Conservation (phyloP, 2,329 filamentous ascomycete genomes). For the Cladosporium phlei region DNA sequence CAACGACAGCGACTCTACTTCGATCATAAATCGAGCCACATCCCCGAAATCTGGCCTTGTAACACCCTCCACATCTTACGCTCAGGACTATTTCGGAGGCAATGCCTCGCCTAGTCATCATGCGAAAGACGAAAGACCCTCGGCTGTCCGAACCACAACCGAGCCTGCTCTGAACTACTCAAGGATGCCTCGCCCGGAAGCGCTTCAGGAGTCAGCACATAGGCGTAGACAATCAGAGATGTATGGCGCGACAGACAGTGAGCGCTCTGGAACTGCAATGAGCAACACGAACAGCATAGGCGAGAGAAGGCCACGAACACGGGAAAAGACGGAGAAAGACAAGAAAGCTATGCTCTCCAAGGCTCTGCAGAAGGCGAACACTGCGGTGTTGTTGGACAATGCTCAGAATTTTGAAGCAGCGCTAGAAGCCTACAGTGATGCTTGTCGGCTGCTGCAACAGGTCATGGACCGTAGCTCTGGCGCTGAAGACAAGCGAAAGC, state of each 20-base stretch:
- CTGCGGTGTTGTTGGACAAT: slow-evolving; percentile 91
- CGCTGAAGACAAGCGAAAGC: slow-evolving; percentile 81
- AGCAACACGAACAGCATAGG: not conserved
- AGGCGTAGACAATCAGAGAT: slow-evolving; percentile 10
- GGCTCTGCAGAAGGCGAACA: slow-evolving; percentile 91
- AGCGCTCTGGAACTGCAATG: not conserved
- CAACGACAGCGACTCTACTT: slow-evolving; percentile 30
- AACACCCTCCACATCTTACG: slow-evolving; percentile 29
- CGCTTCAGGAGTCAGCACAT: slow-evolving; percentile 11
- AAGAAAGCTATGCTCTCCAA: slow-evolving; percentile 96
- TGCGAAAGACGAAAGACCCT: slow-evolving; percentile 23
- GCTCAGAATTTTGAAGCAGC: slow-evolving; percentile 91
- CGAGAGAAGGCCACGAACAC: slow-evolving; percentile 17
- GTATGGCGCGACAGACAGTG: not conserved
- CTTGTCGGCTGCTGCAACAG: slow-evolving; percentile 79
- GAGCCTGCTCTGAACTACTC: slow-evolving; percentile 17
- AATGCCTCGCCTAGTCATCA: slow-evolving; percentile 24
- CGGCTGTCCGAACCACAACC: slow-evolving; percentile 22
- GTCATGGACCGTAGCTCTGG: slow-evolving; percentile 81
- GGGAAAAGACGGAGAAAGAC: slow-evolving; percentile 44
- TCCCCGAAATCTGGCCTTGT: slow-evolving; percentile 25
- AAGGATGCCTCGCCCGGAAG: slow-evolving; percentile 13
- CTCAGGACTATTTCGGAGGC: slow-evolving; percentile 29
- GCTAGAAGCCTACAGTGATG: slow-evolving; percentile 83
- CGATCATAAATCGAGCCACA: slow-evolving; percentile 18